These are phyloP conservation scores for Kazachstania martiniae DNA, from an alignment of 805 yeast species.

Conservation along the genomic window DNA sequence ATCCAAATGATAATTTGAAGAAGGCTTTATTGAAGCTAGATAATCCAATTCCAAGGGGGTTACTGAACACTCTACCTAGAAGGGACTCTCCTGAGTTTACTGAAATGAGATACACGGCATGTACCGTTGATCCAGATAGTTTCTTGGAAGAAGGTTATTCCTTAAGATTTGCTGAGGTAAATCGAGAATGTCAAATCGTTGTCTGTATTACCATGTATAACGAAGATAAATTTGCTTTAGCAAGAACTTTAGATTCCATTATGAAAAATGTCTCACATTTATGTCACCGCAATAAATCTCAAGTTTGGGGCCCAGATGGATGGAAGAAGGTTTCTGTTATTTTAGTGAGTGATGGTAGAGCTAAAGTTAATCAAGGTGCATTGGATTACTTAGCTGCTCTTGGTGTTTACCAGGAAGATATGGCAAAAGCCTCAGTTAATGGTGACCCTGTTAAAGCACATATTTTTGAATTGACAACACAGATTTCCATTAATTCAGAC, in stretches of 20 bases:
- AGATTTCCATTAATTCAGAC: constrained; percentile 82
- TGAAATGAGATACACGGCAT: constrained; percentile 95
- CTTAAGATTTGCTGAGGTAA: constrained; percentile 72
- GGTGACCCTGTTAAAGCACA: constrained; percentile 89
- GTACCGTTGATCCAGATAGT: constrained; percentile 86
- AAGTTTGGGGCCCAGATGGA: constrained; percentile 91
- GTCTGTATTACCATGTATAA: constrained; percentile 96
- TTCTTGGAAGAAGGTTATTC: constrained; percentile 74
- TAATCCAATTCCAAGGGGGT: constrained; percentile 87
- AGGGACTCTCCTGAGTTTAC: constrained; percentile 88
- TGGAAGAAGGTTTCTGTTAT: constrained; percentile 95
- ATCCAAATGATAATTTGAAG: constrained; percentile 37
- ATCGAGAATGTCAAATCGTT: constrained; percentile 85
- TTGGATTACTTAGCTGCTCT: constrained; percentile 83
- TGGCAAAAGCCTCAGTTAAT: constrained; percentile 89
- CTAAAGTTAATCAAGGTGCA: constrained; percentile 75
- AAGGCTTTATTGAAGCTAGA: constrained; percentile 63
- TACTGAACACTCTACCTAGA: constrained; percentile 73
- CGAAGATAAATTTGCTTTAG: constrained; percentile 81
- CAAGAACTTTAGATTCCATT: constrained; percentile 90
- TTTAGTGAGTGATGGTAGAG: constrained; percentile 90
- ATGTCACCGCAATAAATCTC: constrained; percentile 67
- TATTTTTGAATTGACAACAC: constrained; percentile 91
- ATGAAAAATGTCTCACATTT: constrained; percentile 87
- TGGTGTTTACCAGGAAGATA: constrained; percentile 95